Percentiles rank a stretch among this genome's conserved stretches.
Evolutionary conservation across 2,329 filamentous ascomycete species (phyloP).

Genomic region (Trichoderma polysporum): DNA sequence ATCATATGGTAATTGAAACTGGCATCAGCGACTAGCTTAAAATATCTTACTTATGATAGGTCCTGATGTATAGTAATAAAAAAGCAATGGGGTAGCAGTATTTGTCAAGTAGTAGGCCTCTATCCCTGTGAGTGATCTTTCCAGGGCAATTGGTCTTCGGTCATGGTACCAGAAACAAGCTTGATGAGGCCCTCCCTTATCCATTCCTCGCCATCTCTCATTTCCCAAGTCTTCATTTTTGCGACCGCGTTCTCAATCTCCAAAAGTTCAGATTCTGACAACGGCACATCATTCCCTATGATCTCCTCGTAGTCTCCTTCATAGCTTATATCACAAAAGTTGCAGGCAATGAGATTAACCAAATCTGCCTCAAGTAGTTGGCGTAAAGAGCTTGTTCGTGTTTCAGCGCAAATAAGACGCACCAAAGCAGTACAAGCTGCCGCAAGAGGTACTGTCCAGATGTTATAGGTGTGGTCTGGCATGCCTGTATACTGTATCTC

Average conservation of each 20-base stretch:
- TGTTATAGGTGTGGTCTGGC: background rate
- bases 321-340: background rate
- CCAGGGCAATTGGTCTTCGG: background rate
- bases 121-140: background rate
- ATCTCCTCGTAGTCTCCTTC: background rate
- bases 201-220: slow-evolving; percentile 1
- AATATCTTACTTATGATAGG: background rate
- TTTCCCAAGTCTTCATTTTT: background rate
- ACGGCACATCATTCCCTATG: background rate
- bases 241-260: background rate
- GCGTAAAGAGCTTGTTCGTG: background rate
- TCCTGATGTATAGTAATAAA: background rate
- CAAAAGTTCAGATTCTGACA: background rate
- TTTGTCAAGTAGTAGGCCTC: background rate
- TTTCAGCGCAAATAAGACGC: background rate
- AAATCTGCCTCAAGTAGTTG: background rate
- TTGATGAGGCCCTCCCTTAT: background rate
- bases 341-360: background rate
- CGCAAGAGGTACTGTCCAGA: slow-evolving; percentile 3
- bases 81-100: background rate
- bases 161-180: background rate
- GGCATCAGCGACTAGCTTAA: background rate
- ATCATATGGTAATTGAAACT: background rate
- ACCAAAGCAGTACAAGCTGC: background rate
- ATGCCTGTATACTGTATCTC: background rate